A percentile compares a stretch with the other conserved stretches of the same genome.
phyloP scores from a whole-genome alignment of 441 rosid genomes.

The Capsella rubella region DNA sequence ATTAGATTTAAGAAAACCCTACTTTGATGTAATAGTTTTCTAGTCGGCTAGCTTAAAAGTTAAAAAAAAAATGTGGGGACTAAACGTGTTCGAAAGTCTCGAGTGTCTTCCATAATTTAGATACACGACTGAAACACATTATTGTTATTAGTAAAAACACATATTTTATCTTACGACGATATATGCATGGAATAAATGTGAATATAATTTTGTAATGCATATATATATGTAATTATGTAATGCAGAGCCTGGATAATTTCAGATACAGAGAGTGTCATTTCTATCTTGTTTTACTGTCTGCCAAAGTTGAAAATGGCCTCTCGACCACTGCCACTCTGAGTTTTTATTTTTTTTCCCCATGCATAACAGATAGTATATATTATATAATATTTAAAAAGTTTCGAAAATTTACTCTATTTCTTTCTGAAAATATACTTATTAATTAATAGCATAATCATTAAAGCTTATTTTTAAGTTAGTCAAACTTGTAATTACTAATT shows the following conservation, averaged over 20 bases:
- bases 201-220: too few species aligned
- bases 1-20: neutral
- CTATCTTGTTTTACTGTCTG: conserved; percentile 46
- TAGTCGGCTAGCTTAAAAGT: neutral
- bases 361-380: neutral
- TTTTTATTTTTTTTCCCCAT: conserved; percentile 7
- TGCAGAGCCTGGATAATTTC: conserved; percentile 40
- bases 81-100: neutral
- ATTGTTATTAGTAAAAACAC: neutral
- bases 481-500: neutral
- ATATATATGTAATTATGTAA: conserved; percentile 13
- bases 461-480: neutral
- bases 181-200: conserved; percentile 19
- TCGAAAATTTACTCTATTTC: neutral
- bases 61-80: neutral
- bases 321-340: conserved; percentile 38
- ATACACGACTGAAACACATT: neutral
- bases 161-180: neutral
- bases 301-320: conserved; percentile 44
- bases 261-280: conserved; percentile 43
- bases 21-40: neutral
- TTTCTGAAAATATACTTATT: neutral
- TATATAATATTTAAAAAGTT: too few species aligned
- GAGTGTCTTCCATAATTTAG: neutral
- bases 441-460: neutral